phyloP scores from a whole-genome alignment of 1,284 basidiomycete species.

The Trichosporon faecale region DNA sequence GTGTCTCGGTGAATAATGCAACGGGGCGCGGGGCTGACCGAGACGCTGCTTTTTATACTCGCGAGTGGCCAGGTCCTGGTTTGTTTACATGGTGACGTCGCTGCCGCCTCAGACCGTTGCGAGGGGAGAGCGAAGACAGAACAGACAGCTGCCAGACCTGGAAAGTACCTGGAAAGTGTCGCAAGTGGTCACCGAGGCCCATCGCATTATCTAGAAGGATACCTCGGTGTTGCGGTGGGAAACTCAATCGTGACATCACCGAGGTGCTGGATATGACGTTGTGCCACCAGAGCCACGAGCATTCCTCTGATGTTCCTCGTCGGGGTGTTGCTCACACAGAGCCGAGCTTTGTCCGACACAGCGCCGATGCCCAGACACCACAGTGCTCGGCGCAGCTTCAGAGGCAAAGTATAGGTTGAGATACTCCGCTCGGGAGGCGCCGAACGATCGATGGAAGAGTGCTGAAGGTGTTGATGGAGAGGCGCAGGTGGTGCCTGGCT shows the following conservation, averaged over 20 bases:
- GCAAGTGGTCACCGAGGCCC: not conserved
- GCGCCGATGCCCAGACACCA: no score
- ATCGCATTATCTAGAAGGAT: not conserved
- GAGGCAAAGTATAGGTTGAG: not conserved
- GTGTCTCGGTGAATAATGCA: not conserved
- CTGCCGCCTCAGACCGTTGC: no score
- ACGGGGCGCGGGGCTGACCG: not conserved
- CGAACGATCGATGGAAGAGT: no score
- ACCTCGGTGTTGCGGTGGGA: not conserved
- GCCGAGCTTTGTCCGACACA: no score
- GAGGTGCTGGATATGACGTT: not conserved
- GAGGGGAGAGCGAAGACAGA: no score
- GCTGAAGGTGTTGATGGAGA: no score
- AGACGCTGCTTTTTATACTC: not conserved
- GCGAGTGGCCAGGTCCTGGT: not conserved
- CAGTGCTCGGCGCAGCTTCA: not conserved
- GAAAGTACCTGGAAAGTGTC: no score
- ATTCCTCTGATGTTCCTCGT: not conserved
- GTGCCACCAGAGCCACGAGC: no score
- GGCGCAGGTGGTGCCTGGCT: no score
- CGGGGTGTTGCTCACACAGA: no score
- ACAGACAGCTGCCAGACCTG: not conserved
- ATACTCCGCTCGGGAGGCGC: no score
- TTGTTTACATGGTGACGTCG: slow-evolving; percentile 9
- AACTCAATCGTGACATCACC: not conserved